Conservation (phyloP, 1,139 yeast species). For the Geotrichum reessii region DNA sequence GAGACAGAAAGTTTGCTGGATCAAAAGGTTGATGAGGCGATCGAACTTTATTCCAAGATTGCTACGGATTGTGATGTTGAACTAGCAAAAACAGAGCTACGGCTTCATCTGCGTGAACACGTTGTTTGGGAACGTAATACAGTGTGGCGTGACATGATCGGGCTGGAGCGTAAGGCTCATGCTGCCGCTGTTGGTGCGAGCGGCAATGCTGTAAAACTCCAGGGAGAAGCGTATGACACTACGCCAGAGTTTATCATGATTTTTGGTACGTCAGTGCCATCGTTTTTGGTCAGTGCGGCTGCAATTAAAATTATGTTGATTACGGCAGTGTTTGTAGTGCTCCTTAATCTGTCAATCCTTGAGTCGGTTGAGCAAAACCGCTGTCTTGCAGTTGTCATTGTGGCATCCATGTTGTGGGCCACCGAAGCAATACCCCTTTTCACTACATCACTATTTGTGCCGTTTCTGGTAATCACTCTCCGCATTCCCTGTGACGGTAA, state of each 20-base stretch:
- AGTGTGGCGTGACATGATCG: constrained; percentile 95
- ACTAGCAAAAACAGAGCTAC: constrained; percentile 59
- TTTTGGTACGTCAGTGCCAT: constrained; percentile 24
- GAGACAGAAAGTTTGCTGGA: constrained; percentile 46
- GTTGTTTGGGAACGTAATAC: constrained; percentile 96
- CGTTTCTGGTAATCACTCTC: constrained; percentile 68
- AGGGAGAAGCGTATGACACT: constrained; percentile 17
- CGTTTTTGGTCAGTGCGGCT: constrained; percentile 22
- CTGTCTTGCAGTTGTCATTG: constrained; percentile 75
- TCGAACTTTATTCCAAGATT: constrained; percentile 45
- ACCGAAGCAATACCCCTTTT: constrained; percentile 87
- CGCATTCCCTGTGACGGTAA: constrained; percentile 58
- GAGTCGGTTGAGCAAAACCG: constrained; percentile 60
- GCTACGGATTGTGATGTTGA: constrained; percentile 44
- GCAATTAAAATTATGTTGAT: constrained; percentile 36
- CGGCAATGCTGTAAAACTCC: constrained; percentile 17
- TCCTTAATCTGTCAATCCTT: constrained; percentile 48
- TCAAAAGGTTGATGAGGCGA: constrained; percentile 45
- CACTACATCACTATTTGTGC: constrained; percentile 76
- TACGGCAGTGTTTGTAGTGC: constrained; percentile 44
- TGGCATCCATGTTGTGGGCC: constrained; percentile 86
- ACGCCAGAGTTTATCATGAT: constrained; percentile 20
- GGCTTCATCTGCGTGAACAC: constrained; percentile 78
- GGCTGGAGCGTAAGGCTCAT: constrained; percentile 68
- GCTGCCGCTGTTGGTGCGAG: constrained; percentile 41